These are phyloP conservation scores for Calonectria hawksworthii DNA, from an alignment of 2,329 filamentous ascomycete species.

Conservation along the genomic window DNA sequence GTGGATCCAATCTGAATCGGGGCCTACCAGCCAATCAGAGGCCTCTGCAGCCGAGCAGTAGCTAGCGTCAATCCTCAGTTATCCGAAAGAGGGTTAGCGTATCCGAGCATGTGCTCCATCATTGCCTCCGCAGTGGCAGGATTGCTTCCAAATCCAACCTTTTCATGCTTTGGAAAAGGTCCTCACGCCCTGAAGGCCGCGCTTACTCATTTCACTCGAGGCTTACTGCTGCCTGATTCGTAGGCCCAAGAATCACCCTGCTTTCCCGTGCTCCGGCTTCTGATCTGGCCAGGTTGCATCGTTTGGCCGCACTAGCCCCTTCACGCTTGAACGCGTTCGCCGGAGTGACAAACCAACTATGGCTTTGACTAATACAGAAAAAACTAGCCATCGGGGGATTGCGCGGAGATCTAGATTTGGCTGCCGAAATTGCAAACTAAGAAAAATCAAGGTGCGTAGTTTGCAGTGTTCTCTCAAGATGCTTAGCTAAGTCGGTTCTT, in stretches of 20 bases:
- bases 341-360: neutral
- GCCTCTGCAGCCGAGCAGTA: constrained; percentile 36
- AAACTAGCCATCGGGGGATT: neutral
- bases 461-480: neutral
- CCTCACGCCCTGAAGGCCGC: neutral
- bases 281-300: neutral
- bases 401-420: constrained; percentile 58
- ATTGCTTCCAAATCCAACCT: neutral
- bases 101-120: neutral
- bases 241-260: neutral
- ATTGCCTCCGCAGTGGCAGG: neutral
- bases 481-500: neutral
- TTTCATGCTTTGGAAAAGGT: neutral
- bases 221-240: neutral
- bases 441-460: constrained; percentile 60
- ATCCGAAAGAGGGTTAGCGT: constrained; percentile 37
- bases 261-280: neutral
- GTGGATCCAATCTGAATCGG: neutral
- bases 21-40: constrained; percentile 46
- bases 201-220: neutral
- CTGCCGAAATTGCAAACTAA: constrained; percentile 65
- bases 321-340: neutral
- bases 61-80: constrained; percentile 40
- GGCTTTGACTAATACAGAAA: neutral
- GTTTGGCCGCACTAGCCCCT: neutral